Conservation (phyloP, 129 eudicot species). For the Ambrosia artemisiifolia region DNA sequence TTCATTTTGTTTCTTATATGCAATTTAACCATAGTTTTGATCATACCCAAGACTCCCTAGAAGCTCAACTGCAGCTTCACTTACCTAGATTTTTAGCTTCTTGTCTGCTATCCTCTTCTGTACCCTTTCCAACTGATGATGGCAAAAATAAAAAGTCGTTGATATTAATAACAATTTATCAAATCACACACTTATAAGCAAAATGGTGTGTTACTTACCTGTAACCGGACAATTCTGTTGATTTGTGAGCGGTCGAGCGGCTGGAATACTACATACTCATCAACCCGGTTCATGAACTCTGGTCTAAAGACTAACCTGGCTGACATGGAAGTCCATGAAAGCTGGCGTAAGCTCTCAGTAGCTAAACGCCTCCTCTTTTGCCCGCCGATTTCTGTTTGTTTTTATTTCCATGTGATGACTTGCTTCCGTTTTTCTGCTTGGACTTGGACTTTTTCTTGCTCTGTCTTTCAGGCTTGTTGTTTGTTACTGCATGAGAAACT, state of each 20-base stretch:
- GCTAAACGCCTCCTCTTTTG: constrained; percentile 26
- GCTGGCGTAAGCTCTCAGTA: neutral
- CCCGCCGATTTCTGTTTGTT: constrained; percentile 48
- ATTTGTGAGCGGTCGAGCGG: constrained; percentile 95
- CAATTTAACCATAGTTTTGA: constrained; percentile 92
- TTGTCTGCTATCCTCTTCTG: constrained; percentile 81
- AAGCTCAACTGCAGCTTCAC: constrained; percentile 69
- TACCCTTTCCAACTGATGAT: constrained; percentile 67
- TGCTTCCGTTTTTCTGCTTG: constrained; percentile 56
- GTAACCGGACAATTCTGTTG: constrained; percentile 74
- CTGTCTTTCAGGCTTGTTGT: constrained; percentile 34
- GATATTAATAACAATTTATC: neutral
- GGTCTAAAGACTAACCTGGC: constrained; percentile 78
- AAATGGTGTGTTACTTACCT: constrained; percentile 36
- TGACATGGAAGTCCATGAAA: neutral
- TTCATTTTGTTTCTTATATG: no score
- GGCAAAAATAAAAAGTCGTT: neutral
- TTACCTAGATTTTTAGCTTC: constrained; percentile 66
- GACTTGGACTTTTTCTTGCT: constrained; percentile 49
- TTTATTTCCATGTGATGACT: constrained; percentile 50
- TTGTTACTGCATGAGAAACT: constrained; percentile 49
- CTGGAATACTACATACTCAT: constrained; percentile 94
- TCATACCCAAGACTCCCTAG: constrained; percentile 87
- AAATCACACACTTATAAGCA: neutral
- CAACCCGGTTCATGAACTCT: constrained; percentile 98